Base-by-base conservation (phyloP, 495 filamentous ascomycete species). In the Cercophora newfieldiana region DNA sequence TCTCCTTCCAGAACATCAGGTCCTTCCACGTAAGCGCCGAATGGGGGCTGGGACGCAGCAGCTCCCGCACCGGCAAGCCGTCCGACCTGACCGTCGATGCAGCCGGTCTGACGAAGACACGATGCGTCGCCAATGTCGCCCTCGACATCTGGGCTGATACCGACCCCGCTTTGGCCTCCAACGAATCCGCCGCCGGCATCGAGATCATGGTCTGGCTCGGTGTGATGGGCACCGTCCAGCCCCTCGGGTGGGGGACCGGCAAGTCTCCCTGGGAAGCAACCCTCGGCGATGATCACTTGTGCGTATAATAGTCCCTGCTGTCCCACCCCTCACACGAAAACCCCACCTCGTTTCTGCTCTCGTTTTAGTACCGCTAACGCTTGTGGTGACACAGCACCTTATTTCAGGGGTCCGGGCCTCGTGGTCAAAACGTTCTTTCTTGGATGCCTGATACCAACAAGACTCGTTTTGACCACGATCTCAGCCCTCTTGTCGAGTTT, bases 141-240 rank as follows among this genome's bases (percentile, higher is more conserved):
- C 21, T 62, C 26, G 59, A 62, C 44, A 62, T 62, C 18, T 62
- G 59, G 59, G 59, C 59, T 47, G 59, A 62, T 29, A 3, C 53
- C 18, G 59, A 62, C 47, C 59, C 59, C 16, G 37, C 10, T 18
- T 10, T 29, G 22, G 59, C 59, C 25, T 12, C 12, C 59, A 62
- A 62, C 47, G 59, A 62, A 18, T 14, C 37, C 0, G 14, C 7
- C 10, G 59, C 59, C 25, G 10, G 59, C 44, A 51, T 62, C 44
- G 59, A 62, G 47, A 62, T 62, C 59, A 62, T 62, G 59, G 18
- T 62, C 3, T 62, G 59, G 59, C 59, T 53, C 44, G 59, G 59
- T 25, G 48, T 50, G 14, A 51, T 62, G 21, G 59, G 59, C 44
- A 7, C 44, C 47, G 48, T 53, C 59, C 48, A 53, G 44, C 59